A percentile compares a stretch with the other conserved stretches of the same genome.
These are phyloP conservation scores for Lyophyllum semitale DNA, from an alignment of 768 basidiomycete genomes.

Conservation along the genomic window DNA sequence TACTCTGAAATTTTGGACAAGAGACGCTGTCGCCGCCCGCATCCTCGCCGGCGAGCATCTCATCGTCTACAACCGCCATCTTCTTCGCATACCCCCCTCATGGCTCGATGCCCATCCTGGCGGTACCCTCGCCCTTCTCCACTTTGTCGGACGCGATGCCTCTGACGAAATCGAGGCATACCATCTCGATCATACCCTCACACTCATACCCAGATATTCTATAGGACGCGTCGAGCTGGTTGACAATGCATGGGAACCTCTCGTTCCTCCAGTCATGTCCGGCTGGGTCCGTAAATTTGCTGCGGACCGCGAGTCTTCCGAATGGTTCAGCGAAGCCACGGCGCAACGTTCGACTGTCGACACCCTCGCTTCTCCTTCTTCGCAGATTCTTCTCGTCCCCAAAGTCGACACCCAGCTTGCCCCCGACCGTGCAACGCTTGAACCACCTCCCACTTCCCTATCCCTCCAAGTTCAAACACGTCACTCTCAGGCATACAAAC, in stretches of 20 bases:
- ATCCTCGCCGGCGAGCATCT: slow-evolving; percentile 78
- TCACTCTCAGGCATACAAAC: slow-evolving; percentile 79
- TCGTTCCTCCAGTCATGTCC: slow-evolving; percentile 83
- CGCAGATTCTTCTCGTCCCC: slow-evolving; percentile 67
- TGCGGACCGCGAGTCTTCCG: slow-evolving; percentile 34
- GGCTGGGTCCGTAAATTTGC: slow-evolving; percentile 70
- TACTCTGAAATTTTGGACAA: slow-evolving; percentile 27
- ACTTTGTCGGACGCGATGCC: slow-evolving; percentile 95
- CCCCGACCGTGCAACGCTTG: slow-evolving; percentile 48
- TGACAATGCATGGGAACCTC: slow-evolving; percentile 67
- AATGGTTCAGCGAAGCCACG: slow-evolving; percentile 68
- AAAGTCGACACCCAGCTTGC: slow-evolving; percentile 30
- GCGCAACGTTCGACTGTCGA: slow-evolving; percentile 36
- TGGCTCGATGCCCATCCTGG: slow-evolving; percentile 94
- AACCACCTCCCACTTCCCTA: slow-evolving; percentile 54
- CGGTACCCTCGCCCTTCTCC: slow-evolving; percentile 83
- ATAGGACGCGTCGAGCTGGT: slow-evolving; percentile 69
- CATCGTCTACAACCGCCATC: slow-evolving; percentile 67
- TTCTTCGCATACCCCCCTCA: slow-evolving; percentile 63
- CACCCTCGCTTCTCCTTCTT: slow-evolving; percentile 31
- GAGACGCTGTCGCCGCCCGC: slow-evolving; percentile 61
- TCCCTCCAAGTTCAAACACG: slow-evolving; percentile 59
- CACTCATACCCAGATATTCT: slow-evolving; percentile 60
- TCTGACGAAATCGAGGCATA: slow-evolving; percentile 94
- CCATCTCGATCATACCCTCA: slow-evolving; percentile 64